phyloP scores from a whole-genome alignment of 2,329 filamentous ascomycete genomes.

The Arthrobotrys sphaeroides region DNA sequence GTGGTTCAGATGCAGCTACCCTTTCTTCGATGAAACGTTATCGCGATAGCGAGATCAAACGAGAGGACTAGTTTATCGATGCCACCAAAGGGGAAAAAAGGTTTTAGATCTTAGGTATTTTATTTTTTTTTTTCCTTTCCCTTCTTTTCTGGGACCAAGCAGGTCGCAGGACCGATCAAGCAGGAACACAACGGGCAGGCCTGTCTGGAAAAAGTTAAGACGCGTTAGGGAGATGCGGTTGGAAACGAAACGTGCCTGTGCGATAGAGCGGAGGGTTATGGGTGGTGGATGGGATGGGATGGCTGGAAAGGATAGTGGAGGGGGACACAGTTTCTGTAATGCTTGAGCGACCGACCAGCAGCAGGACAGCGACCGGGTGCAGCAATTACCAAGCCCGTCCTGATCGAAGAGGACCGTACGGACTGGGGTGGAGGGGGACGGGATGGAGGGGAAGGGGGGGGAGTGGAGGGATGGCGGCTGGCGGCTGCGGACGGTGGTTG shows the following conservation, averaged over 20 bases:
- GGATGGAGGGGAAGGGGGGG: conserved; percentile 21
- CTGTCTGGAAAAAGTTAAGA: conserved; percentile 49
- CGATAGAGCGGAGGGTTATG: conserved; percentile 32
- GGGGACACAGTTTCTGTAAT: conserved; percentile 53
- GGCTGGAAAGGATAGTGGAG: conserved; percentile 29
- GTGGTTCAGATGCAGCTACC: conserved; percentile 37
- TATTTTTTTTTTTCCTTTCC: conserved; percentile 4
- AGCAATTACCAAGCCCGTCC: conserved; percentile 10
- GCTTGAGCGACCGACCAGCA: neutral
- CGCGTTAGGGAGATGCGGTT: conserved; percentile 53
- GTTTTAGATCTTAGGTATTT: neutral
- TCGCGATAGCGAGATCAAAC: conserved; percentile 46
- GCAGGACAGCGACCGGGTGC: conserved; percentile 9
- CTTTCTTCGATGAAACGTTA: conserved; percentile 48
- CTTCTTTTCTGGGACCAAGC: conserved; percentile 3
- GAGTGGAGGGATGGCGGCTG: conserved; percentile 23
- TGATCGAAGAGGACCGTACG: neutral
- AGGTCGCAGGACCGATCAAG: conserved; percentile 25
- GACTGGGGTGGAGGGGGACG: neutral
- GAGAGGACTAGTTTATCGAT: conserved; percentile 16
- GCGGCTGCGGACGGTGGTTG: conserved; percentile 34
- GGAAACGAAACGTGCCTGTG: conserved; percentile 54
- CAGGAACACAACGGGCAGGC: conserved; percentile 35
- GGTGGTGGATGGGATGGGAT: conserved; percentile 32
- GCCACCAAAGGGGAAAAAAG: conserved; percentile 18